These are phyloP conservation scores for Panicum virgatum DNA, from an alignment of 202 grass and related monocot species.

Conservation along the genomic window DNA sequence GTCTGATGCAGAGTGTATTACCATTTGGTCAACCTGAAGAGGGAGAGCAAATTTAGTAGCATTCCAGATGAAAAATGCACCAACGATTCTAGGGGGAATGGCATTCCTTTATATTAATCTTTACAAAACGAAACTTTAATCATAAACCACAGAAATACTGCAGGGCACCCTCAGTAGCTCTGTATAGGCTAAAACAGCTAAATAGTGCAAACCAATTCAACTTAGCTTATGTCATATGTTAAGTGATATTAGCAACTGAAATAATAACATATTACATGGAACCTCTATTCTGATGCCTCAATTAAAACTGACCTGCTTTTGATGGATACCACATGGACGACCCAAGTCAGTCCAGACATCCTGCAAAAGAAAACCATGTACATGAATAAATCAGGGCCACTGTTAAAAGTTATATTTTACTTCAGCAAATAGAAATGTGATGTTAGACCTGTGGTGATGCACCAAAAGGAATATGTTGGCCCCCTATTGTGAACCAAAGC, in stretches of 20 bases:
- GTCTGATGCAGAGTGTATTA: conserved; percentile 96
- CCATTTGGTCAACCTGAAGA: conserved; percentile 94
- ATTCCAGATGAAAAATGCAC: conserved; percentile 26
- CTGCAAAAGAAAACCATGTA: conserved; percentile 45
- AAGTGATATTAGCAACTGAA: neutral
- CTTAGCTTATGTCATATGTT: conserved; percentile 13
- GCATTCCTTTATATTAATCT: conserved; percentile 15
- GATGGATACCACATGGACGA: conserved; percentile 87
- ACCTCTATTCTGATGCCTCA: conserved; percentile 2
- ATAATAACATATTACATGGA: neutral
- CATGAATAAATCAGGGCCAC: conserved; percentile 16
- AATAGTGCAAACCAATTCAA: conserved; percentile 12
- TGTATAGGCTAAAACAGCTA: conserved; percentile 3
- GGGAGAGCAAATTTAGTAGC: conserved; percentile 3
- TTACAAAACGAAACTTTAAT: neutral
- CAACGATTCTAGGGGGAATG: conserved; percentile 24
- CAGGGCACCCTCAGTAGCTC: neutral
- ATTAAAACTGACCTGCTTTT: conserved; percentile 77
- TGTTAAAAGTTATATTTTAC: conserved; percentile 4
- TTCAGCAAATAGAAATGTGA: conserved; percentile 11
- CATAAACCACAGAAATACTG: conserved; percentile 5
- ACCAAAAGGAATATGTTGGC: conserved; percentile 90
- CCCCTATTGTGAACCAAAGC: conserved; percentile 86
- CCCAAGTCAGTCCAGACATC: conserved; percentile 96
- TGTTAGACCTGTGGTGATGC: conserved; percentile 80